A percentile compares a stretch with the other conserved stretches of the same genome.
These are phyloP conservation scores for Xerocomus brunneocitrinus DNA, from an alignment of 768 basidiomycete genomes.

Conservation along the genomic window DNA sequence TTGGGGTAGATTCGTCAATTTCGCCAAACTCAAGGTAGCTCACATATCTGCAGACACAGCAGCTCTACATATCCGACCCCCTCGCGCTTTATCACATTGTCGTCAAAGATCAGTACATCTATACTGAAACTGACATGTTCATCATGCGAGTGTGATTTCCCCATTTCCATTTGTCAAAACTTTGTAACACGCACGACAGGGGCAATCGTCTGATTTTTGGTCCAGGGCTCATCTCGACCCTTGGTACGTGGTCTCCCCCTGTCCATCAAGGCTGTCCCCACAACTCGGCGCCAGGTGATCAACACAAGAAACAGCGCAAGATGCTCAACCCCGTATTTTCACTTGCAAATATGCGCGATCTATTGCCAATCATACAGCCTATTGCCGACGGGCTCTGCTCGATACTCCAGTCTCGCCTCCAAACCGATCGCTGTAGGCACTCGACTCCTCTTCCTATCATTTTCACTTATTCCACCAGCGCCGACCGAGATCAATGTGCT, in stretches of 20 bases:
- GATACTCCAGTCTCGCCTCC: conserved; percentile 18
- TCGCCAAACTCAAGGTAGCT: background rate
- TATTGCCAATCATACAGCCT: conserved; percentile 30
- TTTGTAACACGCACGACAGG: conserved; percentile 6
- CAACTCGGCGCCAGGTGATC: conserved; percentile 19
- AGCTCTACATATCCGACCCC: conserved; percentile 37
- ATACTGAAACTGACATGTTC: conserved; percentile 36
- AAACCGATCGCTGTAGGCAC: conserved; percentile 20
- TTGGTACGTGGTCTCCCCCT: conserved; percentile 23
- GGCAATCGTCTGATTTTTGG: conserved; percentile 35
- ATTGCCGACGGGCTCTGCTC: conserved; percentile 28
- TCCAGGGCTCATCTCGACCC: conserved; percentile 34
- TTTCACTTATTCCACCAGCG: conserved; percentile 12
- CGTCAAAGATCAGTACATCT: conserved; percentile 34
- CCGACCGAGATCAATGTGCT: conserved; percentile 31
- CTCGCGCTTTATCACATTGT: conserved; percentile 35
- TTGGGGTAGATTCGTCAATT: conserved; percentile 19
- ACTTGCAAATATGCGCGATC: conserved; percentile 26
- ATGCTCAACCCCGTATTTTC: conserved; percentile 34
- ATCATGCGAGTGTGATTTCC: conserved; percentile 21
- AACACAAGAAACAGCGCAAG: conserved; percentile 30
- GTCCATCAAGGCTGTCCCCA: background rate
- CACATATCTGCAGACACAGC: conserved; percentile 14
- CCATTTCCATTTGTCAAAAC: background rate
- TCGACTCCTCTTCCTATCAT: background rate